Conservation (phyloP, 805 yeast species). For the Hemisphaericaspora nanyangensis region DNA sequence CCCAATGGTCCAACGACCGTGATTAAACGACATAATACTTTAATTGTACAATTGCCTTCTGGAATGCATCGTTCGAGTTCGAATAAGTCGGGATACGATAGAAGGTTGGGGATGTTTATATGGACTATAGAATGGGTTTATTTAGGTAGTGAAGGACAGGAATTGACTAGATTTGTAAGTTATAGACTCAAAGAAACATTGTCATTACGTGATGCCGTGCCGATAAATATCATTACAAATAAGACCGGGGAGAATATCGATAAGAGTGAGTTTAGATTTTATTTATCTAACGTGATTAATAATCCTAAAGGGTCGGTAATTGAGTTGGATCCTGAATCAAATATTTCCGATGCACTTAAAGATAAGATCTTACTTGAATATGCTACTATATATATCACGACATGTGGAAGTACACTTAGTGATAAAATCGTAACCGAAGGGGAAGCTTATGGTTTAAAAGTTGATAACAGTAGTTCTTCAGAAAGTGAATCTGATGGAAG, state of each 20-base stretch:
- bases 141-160: slow-evolving; percentile 24
- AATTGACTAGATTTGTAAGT: slow-evolving; percentile 36
- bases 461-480: slow-evolving; percentile 9
- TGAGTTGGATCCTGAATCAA: slow-evolving; percentile 26
- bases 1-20: slow-evolving; percentile 24
- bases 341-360: slow-evolving; percentile 47
- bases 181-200: slow-evolving; percentile 39
- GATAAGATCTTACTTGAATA: slow-evolving; percentile 68
- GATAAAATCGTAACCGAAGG: slow-evolving; percentile 2
- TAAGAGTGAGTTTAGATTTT: slow-evolving; percentile 25
- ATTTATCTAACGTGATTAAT: slow-evolving; percentile 30
- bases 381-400: slow-evolving; percentile 60
- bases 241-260: slow-evolving; percentile 13
- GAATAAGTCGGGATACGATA: slow-evolving; percentile 72
- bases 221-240: slow-evolving; percentile 29
- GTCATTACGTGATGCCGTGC: slow-evolving; percentile 36
- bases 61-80: slow-evolving; percentile 68
- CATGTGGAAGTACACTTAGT: slow-evolving; percentile 7
- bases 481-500: slow-evolving; percentile 7
- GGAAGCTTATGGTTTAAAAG: slow-evolving; percentile 13
- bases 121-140: slow-evolving; percentile 83
- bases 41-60: slow-evolving; percentile 56
- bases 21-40: slow-evolving; percentile 59
- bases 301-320: slow-evolving; percentile 27
- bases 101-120: slow-evolving; percentile 51